Evolutionary conservation across 257 asterid genomes (phyloP), one percentile per base, ranked within the genome.

Genomic region (Marsdenia floribunda): DNA sequence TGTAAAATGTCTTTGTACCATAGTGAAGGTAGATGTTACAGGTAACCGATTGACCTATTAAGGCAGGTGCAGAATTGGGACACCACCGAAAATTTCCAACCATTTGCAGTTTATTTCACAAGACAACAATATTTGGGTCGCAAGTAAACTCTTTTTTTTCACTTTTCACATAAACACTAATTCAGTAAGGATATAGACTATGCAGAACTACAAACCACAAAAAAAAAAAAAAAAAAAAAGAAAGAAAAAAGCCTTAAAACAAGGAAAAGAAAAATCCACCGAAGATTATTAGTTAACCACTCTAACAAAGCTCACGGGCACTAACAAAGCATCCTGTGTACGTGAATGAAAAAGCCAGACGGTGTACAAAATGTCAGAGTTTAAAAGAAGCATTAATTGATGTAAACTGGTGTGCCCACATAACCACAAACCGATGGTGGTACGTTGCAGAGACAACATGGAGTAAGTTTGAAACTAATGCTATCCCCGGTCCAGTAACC

Each of bases 281-380:
- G 29, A 66, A 66, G 44, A 3, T 37, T 15, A 44, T 44, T 44
- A 44, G 40, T 15, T 60, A 13, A 60, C 18, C 38, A 11, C 40
- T 60, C 37, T 13, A 60, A 60, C 66, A n/a, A 60, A 60, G 33
- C 40, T 6, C 38, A 46, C 3, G 6, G 10, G 47, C 49, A 35
- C 70, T 64, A 63, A 63, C 29, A 65, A 37, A 65, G 70, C 70
- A 38, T 37, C 49, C 40, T 33, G n/a, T 63, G 69, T 63, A 63
- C 22, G 29, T 33, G 22, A 44, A 63, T 33, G 22, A 64, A 37
- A 65, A 65, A 16, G 70, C 14, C n/a, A n/a, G n/a, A n/a, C n/a
- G n/a, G n/a, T n/a, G n/a, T 6, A 65, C 26, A 65, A 63, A 29
- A 18, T 66, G 71, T 37, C 50, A 66, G 71, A 66, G 52, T 66